These are phyloP conservation scores for Calonectria pseudoturangicola DNA, from an alignment of 2,329 filamentous ascomycete genomes.

Conservation along the genomic window DNA sequence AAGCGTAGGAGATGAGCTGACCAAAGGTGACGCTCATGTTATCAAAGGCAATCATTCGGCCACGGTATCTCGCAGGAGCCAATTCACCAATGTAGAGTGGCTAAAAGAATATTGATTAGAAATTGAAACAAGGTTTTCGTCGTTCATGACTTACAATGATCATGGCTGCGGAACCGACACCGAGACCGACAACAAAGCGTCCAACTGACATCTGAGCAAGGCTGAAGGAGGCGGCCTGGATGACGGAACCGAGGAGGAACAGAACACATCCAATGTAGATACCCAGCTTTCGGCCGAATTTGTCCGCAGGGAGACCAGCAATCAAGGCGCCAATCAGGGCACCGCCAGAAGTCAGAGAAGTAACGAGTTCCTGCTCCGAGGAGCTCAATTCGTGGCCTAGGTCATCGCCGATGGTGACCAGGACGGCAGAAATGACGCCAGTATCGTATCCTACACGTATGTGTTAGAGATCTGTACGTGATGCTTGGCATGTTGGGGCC, in stretches of 20 bases:
- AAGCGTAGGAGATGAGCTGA: slow-evolving; percentile 62
- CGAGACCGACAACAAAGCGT: slow-evolving; percentile 66
- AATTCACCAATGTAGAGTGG: slow-evolving; percentile 68
- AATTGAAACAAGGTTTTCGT: neutral
- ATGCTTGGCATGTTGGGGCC: neutral
- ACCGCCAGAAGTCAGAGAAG: slow-evolving; percentile 66
- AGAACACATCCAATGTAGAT: slow-evolving; percentile 48
- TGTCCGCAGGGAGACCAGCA: slow-evolving; percentile 47
- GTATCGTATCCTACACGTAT: slow-evolving; percentile 65
- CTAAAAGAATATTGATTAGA: slow-evolving; percentile 8
- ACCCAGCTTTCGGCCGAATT: slow-evolving; percentile 44
- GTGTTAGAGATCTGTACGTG: neutral
- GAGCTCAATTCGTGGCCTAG: slow-evolving; percentile 38
- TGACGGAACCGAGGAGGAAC: slow-evolving; percentile 44
- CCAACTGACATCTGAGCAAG: slow-evolving; percentile 49
- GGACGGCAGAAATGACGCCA: slow-evolving; percentile 68
- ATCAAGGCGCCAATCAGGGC: slow-evolving; percentile 48
- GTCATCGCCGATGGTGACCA: slow-evolving; percentile 62
- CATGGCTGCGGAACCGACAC: slow-evolving; percentile 68
- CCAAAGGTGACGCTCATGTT: slow-evolving; percentile 66
- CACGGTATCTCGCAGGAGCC: slow-evolving; percentile 67
- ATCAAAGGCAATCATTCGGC: slow-evolving; percentile 68
- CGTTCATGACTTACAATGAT: slow-evolving; percentile 54
- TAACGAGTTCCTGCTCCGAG: slow-evolving; percentile 67
- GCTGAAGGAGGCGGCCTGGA: slow-evolving; percentile 45